Percentiles rank a stretch among this genome's conserved stretches.
phyloP scores from a whole-genome alignment of 345 rosid species.

The Stellera chamaejasme region DNA sequence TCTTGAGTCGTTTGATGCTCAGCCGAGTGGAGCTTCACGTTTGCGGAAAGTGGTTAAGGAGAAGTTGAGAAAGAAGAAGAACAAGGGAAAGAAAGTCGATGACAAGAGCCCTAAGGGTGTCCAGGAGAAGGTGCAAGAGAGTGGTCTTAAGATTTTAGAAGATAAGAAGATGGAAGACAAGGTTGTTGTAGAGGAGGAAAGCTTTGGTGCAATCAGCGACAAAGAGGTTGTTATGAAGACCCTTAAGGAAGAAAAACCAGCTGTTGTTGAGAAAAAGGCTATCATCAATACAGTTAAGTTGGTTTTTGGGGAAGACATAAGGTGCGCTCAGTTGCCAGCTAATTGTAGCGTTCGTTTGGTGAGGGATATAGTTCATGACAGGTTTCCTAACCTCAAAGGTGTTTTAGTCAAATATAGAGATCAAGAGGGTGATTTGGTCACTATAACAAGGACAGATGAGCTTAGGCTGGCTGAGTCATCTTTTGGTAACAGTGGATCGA shows the following conservation, averaged over 20 bases:
- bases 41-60: constrained; percentile 53
- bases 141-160: constrained; percentile 26
- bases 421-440: constrained; percentile 85
- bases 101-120: constrained; percentile 8
- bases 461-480: constrained; percentile 61
- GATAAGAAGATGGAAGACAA: constrained; percentile 34
- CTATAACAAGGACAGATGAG: constrained; percentile 82
- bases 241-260: constrained; percentile 38
- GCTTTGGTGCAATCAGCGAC: constrained; percentile 31
- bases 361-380: constrained; percentile 70
- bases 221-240: constrained; percentile 47
- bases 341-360: constrained; percentile 58
- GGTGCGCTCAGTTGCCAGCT: constrained; percentile 76
- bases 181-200: constrained; percentile 34
- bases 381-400: constrained; percentile 70
- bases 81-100: constrained; percentile 25
- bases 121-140: constrained; percentile 19
- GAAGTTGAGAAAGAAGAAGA: constrained; percentile 62
- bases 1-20: constrained; percentile 34
- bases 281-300: constrained; percentile 70
- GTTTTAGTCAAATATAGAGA: constrained; percentile 82
- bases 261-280: constrained; percentile 40
- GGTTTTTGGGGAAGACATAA: constrained; percentile 88
- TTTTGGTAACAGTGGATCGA: constrained; percentile 40
- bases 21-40: constrained; percentile 26